Evolutionary conservation across 495 filamentous ascomycete species (phyloP), one percentile per base, ranked within the genome.

Genomic region (Aspergillus panamensis): DNA sequence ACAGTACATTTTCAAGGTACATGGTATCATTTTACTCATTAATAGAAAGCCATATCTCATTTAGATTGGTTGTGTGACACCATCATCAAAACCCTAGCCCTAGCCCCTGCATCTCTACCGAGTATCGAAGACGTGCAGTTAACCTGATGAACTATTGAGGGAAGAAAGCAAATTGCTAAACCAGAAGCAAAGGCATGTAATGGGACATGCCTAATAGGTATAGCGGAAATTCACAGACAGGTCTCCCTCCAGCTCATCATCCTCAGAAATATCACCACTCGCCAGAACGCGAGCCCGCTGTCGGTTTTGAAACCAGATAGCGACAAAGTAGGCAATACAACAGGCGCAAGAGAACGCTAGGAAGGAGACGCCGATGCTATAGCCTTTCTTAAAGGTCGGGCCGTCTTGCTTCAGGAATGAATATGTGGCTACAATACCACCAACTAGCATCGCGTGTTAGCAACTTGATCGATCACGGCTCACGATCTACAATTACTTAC

Each of bases 391-490:
- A 69, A 87, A 64, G 2, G 75, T 64, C 6, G 88, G 87, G 2
- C 82, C 84, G 67, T 97, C 90, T 47, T 79, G 84, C 7, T 68
- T 62, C 21, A 94, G 62, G 71, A 97, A 98, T 0, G 85, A 78
- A 72, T 87, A 97, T 0, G 91, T 92, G 0, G 93, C 82, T 54
- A 97, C 91, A 61, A 98, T 95, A 13, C 93, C 94, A 37, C 91
- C 92, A 32, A 76, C 68, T 72, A 43, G 20, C 8, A 17, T 51
- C 48, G 17, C 25, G 30, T 51, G 57, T 64, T 42, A 64, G 60
- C 40, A 20, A 32, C 37, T 42, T 48, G 20, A 20, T 17, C n/a
- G n/a, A 17, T 47, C 19, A 61, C 86, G 88, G 40, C 95, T 76
- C 66, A n/a, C 8, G 14, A 14, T 17, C 4, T 30, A 13, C 7